Evolutionary conservation across 2,329 filamentous ascomycete species (phyloP), one percentile per base, ranked within the genome.

Genomic region (Penicillium sp.): DNA sequence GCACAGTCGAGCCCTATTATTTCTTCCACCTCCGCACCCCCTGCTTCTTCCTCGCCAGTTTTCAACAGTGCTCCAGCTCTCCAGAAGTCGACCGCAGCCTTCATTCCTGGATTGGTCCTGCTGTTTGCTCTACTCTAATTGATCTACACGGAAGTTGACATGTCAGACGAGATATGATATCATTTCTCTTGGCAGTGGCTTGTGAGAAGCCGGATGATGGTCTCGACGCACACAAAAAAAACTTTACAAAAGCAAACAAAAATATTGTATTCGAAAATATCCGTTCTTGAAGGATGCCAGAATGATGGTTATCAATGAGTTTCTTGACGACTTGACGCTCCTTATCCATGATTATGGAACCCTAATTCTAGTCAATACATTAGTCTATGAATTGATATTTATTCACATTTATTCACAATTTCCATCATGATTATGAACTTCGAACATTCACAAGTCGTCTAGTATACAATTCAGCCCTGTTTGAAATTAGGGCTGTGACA

Each of bases 41-140:
- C 55, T 49, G 40, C 55, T 25, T 41, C 57, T 27, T 51, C 58
- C 11, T 60, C 54, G 6, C 53, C 62, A 25, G 36, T 19, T 9
- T 68, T 60, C 40, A 68, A 65, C 43, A 59, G 57, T 23, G 61
- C 63, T 39, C 54, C 63, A 3, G 54, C 61, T 48, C 60, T 58
- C 50, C 56, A 65, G 47, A 61, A 53, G 23, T 61, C 62, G 3
- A 10, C 62, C 19, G 52, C 53, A 10, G 61, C 57, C 15, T 36
- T 65, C 5, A 46, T 68, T 3, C 63, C 63, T 21, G 60, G 58
- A 16, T 16, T 68, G 0, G 53, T 56, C 23, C 40, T 65, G 23
- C 47, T 62, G n/a, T 50, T 62, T 47, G 60, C 59, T 25, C 46
- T 68, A 34, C 29, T 65, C 40, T 68, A 59, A 64, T 38, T 29